phyloP scores from a whole-genome alignment of 352 stramenopile genomes.

The Globisporangium alternatum region DNA sequence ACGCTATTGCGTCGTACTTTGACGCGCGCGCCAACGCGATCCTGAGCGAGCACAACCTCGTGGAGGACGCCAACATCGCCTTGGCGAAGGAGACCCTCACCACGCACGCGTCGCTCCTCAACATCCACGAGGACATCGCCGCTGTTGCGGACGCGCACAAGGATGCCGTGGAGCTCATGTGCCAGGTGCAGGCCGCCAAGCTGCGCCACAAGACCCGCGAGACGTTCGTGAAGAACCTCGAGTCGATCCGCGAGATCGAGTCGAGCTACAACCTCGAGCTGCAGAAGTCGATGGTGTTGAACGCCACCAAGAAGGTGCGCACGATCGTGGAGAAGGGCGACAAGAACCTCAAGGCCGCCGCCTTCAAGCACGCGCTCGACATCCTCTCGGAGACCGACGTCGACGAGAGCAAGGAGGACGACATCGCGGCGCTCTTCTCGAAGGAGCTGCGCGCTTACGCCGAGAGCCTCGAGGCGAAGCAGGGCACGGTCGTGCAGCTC shows the following conservation, averaged over 20 bases:
- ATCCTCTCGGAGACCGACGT: slow-evolving; percentile 65
- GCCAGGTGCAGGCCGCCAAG: slow-evolving; percentile 82
- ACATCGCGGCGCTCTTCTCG: slow-evolving; percentile 75
- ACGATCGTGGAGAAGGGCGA: slow-evolving; percentile 71
- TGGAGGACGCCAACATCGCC: slow-evolving; percentile 81
- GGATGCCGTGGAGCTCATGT: slow-evolving; percentile 79
- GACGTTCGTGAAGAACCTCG: slow-evolving; percentile 85
- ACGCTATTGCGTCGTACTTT: slow-evolving; percentile 85
- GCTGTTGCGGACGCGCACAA: slow-evolving; percentile 76
- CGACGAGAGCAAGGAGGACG: slow-evolving; percentile 82
- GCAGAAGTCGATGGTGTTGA: slow-evolving; percentile 80
- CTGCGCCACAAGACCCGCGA: slow-evolving; percentile 86
- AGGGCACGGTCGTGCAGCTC: slow-evolving; percentile 76
- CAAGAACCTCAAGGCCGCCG: slow-evolving; percentile 82
- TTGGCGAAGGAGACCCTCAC: slow-evolving; percentile 81
- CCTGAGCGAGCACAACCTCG: slow-evolving; percentile 79
- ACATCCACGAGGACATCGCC: slow-evolving; percentile 85
- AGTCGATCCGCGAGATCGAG: slow-evolving; percentile 83
- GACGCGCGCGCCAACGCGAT: slow-evolving; percentile 73
- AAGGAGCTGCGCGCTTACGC: slow-evolving; percentile 84
- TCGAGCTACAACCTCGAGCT: slow-evolving; percentile 78
- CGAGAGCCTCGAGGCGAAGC: slow-evolving; percentile 68
- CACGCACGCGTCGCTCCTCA: slow-evolving; percentile 79
- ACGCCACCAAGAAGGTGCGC: slow-evolving; percentile 73
- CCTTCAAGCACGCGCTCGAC: slow-evolving; percentile 84